A percentile compares a stretch with the other conserved stretches of the same genome.
phyloP scores from a whole-genome alignment of 2,329 filamentous ascomycete species.

The Daldinia sp. region DNA sequence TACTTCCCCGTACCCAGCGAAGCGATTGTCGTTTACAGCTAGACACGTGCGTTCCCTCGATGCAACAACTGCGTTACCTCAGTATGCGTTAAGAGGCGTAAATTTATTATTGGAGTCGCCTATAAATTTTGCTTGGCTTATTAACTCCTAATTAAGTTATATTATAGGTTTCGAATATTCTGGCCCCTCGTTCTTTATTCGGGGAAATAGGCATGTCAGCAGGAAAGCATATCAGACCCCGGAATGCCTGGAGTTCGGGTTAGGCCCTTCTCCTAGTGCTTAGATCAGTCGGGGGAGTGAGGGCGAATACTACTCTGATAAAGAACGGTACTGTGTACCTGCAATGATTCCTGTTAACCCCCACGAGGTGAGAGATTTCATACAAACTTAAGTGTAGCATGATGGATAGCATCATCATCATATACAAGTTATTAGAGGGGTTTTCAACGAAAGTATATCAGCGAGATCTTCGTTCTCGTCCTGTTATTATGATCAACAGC shows the following conservation, averaged over 20 bases:
- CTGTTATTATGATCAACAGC: neutral
- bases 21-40: neutral
- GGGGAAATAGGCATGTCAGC: conserved; percentile 14
- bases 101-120: neutral
- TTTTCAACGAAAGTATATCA: neutral
- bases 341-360: neutral
- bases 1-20: neutral
- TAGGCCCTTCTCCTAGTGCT: conserved; percentile 7
- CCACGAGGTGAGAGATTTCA: conserved; percentile 5
- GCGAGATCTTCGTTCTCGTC: neutral
- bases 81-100: neutral
- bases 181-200: neutral
- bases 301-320: conserved; percentile 2
- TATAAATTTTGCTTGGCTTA: conserved; percentile 3
- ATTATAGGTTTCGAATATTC: conserved; percentile 9
- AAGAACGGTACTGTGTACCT: conserved; percentile 2
- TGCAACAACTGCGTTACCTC: neutral
- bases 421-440: neutral
- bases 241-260: conserved; percentile 14
- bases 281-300: conserved; percentile 9
- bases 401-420: neutral
- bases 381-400: conserved; percentile 1
- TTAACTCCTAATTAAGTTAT: conserved; percentile 18
- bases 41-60: neutral
- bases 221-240: conserved; percentile 8